Conservation (phyloP, 2,329 filamentous ascomycete genomes). For the Xenoacremonium recifei region DNA sequence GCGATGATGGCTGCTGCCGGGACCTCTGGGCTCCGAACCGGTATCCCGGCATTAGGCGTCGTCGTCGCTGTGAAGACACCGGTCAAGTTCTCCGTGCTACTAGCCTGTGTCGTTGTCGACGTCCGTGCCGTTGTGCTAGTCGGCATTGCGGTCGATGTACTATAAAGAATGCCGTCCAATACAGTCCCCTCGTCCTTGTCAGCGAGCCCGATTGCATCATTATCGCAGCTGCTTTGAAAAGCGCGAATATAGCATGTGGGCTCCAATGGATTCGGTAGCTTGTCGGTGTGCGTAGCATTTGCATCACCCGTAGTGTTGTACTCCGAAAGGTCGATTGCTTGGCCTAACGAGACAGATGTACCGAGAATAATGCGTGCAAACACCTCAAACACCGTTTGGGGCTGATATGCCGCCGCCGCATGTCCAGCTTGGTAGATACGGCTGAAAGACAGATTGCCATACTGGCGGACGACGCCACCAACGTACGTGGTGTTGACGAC, state of each 20-base stretch:
- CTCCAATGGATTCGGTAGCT: conserved; percentile 44
- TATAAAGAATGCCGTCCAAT: conserved; percentile 58
- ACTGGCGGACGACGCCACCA: conserved; percentile 73
- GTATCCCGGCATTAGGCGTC: conserved; percentile 24
- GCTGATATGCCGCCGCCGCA: conserved; percentile 60
- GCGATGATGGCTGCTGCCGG: background rate
- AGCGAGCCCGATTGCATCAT: conserved; percentile 45
- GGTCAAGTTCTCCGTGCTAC: conserved; percentile 25
- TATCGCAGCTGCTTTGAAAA: conserved; percentile 49
- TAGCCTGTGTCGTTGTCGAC: conserved; percentile 16
- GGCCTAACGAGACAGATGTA: conserved; percentile 55
- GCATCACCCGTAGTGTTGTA: conserved; percentile 58
- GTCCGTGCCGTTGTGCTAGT: conserved; percentile 27
- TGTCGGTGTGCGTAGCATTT: conserved; percentile 57
- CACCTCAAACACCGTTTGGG: conserved; percentile 56
- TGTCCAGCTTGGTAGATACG: conserved; percentile 67
- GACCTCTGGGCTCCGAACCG: background rate
- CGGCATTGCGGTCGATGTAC: conserved; percentile 40
- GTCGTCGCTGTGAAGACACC: conserved; percentile 36
- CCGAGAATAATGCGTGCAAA: conserved; percentile 60
- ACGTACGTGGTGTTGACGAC: conserved; percentile 66
- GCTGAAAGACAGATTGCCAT: conserved; percentile 70
- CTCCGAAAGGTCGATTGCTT: conserved; percentile 45
- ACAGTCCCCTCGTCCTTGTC: conserved; percentile 53
- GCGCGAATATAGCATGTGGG: conserved; percentile 61